These are phyloP conservation scores for Plasmodium yoelii DNA, from an alignment of 169 alveolate genomes.

Conservation along the genomic window DNA sequence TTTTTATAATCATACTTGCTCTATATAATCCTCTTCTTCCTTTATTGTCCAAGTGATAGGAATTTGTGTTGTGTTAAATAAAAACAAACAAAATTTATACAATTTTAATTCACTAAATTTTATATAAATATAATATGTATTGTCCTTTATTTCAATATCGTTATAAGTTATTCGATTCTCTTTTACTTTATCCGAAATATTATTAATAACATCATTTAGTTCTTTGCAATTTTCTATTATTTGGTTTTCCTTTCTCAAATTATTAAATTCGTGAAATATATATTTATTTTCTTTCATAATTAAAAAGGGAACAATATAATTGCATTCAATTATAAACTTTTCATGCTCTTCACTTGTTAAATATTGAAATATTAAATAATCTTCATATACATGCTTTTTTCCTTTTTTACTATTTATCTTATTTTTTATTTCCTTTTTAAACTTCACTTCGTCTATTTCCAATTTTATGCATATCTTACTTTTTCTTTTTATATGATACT, in stretches of 20 bases:
- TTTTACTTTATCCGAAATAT: constrained; percentile 45
- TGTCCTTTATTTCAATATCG: constrained; percentile 45
- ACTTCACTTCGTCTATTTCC: constrained; percentile 51
- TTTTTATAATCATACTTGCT: constrained; percentile 21
- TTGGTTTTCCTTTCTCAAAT: constrained; percentile 46
- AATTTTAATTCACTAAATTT: constrained; percentile 48
- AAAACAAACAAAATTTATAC: constrained; percentile 56
- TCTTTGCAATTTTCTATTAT: constrained; percentile 39
- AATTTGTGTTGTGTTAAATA: constrained; percentile 43
- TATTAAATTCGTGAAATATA: constrained; percentile 67
- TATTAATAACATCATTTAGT: constrained; percentile 37
- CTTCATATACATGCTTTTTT: constrained; percentile 53
- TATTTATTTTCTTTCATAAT: constrained; percentile 54
- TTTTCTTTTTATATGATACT: constrained; percentile 64
- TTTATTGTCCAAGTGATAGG: constrained; percentile 61
- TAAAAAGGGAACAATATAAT: constrained; percentile 51
- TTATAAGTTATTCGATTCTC: constrained; percentile 30
- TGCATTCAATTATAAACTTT: constrained; percentile 51
- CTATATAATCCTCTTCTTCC: constrained; percentile 38
- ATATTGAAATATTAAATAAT: constrained; percentile 69
- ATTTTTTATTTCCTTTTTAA: constrained; percentile 48
- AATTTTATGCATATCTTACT: constrained; percentile 37
- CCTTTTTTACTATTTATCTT: constrained; percentile 8
- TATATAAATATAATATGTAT: constrained; percentile 27
- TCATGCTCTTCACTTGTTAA: constrained; percentile 55